Conservation (phyloP, 768 basidiomycete genomes). For the Macrolepiota fuliginosa region DNA sequence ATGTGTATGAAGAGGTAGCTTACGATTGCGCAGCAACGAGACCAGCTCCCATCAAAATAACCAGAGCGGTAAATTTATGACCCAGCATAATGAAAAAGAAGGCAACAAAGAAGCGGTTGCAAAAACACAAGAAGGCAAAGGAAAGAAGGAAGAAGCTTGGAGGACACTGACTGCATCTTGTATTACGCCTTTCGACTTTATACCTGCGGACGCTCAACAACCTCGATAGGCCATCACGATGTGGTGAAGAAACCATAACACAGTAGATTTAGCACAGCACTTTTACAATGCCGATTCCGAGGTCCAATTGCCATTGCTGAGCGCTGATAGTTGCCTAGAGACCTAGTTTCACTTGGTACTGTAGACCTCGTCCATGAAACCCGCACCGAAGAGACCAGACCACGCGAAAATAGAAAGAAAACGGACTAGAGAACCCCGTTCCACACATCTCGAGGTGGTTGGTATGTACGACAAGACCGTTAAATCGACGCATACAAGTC, state of each 20-base stretch:
- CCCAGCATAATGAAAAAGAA: constrained; percentile 14
- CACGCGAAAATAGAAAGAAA: no score
- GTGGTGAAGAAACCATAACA: neutral
- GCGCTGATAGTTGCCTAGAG: neutral
- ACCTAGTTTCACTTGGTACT: neutral
- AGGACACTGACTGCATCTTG: neutral
- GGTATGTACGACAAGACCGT: no score
- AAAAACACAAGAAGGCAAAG: no score
- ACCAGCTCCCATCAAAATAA: constrained; percentile 24
- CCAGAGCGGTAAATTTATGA: constrained; percentile 22
- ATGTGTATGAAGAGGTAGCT: constrained; percentile 16
- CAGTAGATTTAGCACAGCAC: neutral
- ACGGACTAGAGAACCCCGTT: no score
- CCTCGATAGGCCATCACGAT: neutral
- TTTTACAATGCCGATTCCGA: neutral
- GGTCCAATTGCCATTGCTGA: neutral
- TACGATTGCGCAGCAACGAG: constrained; percentile 43
- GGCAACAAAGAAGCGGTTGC: neutral
- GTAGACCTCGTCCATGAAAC: neutral
- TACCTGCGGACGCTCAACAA: neutral
- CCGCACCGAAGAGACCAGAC: neutral
- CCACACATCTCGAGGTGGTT: no score
- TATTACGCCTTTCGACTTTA: neutral
- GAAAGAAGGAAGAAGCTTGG: neutral
- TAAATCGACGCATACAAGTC: no score